Conservation (phyloP, 73 alveolate species). For the Paramecium sonneborni region DNA sequence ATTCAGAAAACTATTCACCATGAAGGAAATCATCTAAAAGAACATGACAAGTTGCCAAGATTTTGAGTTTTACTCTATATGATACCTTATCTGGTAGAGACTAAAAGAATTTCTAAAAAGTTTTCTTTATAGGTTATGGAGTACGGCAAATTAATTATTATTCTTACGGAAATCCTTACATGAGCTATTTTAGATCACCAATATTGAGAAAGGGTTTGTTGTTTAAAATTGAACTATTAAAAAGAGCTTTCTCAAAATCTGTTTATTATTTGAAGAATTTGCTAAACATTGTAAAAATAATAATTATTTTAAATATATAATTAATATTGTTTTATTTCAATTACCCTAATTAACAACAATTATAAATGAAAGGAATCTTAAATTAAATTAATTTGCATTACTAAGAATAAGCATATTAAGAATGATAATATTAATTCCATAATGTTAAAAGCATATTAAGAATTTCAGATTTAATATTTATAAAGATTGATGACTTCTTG, state of each 20-base stretch:
- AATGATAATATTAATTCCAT: not conserved
- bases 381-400: not conserved
- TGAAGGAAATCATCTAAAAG: not conserved
- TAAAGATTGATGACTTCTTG: not conserved
- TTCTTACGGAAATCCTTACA: not conserved
- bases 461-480: not conserved
- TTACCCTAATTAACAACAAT: not conserved
- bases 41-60: slow-evolving; percentile 48
- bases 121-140: slow-evolving; percentile 1
- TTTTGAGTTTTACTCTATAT: not conserved
- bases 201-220: not conserved
- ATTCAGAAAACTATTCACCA: not conserved
- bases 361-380: not conserved
- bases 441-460: not conserved
- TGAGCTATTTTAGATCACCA: not conserved
- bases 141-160: not conserved
- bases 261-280: slow-evolving; percentile 2
- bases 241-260: not conserved
- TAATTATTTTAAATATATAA: not conserved
- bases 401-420: not conserved
- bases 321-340: not conserved
- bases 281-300: not conserved
- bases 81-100: slow-evolving; percentile 9
- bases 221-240: not conserved
- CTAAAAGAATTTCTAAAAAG: slow-evolving; percentile 3